Conservation (phyloP, 2,329 filamentous ascomycete species). For the Aspergillus fumigatus region DNA sequence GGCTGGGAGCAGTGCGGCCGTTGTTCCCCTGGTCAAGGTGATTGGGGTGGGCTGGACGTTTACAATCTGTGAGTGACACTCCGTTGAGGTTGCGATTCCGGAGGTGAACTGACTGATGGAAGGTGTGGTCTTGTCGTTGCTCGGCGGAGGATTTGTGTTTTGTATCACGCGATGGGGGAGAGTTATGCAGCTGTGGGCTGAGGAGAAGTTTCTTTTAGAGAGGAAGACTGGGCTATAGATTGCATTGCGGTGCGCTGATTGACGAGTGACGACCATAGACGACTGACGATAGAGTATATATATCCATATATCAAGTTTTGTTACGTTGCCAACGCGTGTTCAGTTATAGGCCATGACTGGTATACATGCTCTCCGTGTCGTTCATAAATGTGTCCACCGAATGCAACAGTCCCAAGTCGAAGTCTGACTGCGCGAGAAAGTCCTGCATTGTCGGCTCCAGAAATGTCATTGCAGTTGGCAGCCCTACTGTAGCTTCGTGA, state of each 20-base stretch:
- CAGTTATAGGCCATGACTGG: slow-evolving; percentile 18
- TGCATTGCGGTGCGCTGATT: not conserved
- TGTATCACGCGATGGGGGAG: slow-evolving; percentile 27
- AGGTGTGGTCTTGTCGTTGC: slow-evolving; percentile 27
- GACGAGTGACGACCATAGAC: not conserved
- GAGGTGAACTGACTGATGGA: not conserved
- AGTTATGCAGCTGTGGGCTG: slow-evolving; percentile 33
- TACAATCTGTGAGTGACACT: slow-evolving; percentile 54
- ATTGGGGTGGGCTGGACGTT: slow-evolving; percentile 80
- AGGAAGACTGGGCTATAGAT: slow-evolving; percentile 7
- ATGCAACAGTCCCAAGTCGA: slow-evolving; percentile 32
- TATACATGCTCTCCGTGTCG: slow-evolving; percentile 29
- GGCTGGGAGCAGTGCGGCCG: slow-evolving; percentile 63
- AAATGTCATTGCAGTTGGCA: slow-evolving; percentile 36
- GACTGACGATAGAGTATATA: slow-evolving; percentile 4
- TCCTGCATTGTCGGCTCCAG: slow-evolving; percentile 38
- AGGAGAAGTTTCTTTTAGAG: slow-evolving; percentile 20
- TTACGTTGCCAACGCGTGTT: slow-evolving; percentile 4
- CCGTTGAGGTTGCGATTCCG: slow-evolving; percentile 2
- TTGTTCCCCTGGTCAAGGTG: slow-evolving; percentile 64
- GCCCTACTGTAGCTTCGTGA: slow-evolving; percentile 19
- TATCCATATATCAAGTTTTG: not conserved
- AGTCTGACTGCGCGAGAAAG: slow-evolving; percentile 35
- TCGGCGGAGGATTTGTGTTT: slow-evolving; percentile 24
- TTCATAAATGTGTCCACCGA: slow-evolving; percentile 33